phyloP scores from a whole-genome alignment of 495 filamentous ascomycete species.

The Alectoria sarmentosa region DNA sequence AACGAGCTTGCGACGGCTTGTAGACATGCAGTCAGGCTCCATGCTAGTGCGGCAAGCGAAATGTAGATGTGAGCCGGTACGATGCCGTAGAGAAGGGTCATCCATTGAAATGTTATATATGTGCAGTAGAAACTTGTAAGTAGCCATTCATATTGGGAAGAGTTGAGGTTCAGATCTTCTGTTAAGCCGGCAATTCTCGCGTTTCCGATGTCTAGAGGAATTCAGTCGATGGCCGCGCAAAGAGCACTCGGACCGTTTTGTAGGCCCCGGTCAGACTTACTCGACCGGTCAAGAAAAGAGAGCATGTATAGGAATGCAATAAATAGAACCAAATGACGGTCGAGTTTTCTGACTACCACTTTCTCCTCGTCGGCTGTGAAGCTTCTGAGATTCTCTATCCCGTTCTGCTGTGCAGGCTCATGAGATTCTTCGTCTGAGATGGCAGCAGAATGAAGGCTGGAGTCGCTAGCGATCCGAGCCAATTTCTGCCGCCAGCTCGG shows the following conservation, averaged over 20 bases:
- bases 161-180: conserved; percentile 51
- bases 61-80: conserved; percentile 53
- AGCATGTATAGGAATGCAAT: conserved; percentile 74
- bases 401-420: neutral
- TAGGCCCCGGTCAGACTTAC: conserved; percentile 36
- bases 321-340: conserved; percentile 67
- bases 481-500: neutral
- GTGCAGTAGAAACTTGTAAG: conserved; percentile 60
- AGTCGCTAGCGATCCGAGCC: neutral
- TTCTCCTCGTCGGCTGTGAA: conserved; percentile 70
- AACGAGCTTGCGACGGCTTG: conserved; percentile 58
- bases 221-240: neutral
- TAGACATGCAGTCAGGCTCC: conserved; percentile 61
- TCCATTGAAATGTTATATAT: conserved; percentile 70
- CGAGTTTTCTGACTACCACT: conserved; percentile 63
- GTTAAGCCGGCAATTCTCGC: conserved; percentile 66
- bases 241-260: neutral
- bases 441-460: neutral
- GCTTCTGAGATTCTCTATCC: conserved; percentile 40
- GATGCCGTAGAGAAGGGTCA: conserved; percentile 56
- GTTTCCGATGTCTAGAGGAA: conserved; percentile 64
- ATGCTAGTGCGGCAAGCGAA: conserved; percentile 44
- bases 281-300: conserved; percentile 69
- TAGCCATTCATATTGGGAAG: conserved; percentile 56
- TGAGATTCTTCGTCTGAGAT: neutral